A percentile compares a stretch with the other conserved stretches of the same genome.
phyloP scores from a whole-genome alignment of 1,284 basidiomycete species.

The Flammula alnicola region DNA sequence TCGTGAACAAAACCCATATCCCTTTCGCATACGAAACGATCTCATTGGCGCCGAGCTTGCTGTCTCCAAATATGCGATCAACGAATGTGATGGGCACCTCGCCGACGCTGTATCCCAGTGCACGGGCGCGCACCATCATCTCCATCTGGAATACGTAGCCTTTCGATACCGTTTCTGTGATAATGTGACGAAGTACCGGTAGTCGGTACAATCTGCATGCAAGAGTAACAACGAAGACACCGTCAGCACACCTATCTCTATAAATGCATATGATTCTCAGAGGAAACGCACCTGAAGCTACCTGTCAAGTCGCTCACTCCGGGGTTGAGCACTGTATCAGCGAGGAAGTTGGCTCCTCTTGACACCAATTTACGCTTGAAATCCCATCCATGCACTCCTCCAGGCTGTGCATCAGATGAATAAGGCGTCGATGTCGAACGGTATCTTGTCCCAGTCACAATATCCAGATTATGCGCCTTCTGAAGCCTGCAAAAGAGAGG shows the following conservation, averaged over 20 bases:
- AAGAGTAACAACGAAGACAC: background rate
- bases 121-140: constrained; percentile 89
- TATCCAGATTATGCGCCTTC: constrained; percentile 81
- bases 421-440: constrained; percentile 58
- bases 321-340: constrained; percentile 80
- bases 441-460: constrained; percentile 94
- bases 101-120: constrained; percentile 82
- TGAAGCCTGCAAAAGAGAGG: constrained; percentile 58
- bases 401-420: constrained; percentile 58
- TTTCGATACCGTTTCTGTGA: constrained; percentile 81
- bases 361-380: constrained; percentile 86
- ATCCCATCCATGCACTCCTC: constrained; percentile 91
- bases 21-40: constrained; percentile 89
- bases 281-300: constrained; percentile 71
- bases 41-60: constrained; percentile 88
- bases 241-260: background rate
- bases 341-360: constrained; percentile 86
- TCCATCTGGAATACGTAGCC: constrained; percentile 98
- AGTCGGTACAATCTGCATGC: constrained; percentile 73
- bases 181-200: constrained; percentile 80
- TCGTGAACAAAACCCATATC: constrained; percentile 79
- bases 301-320: constrained; percentile 89
- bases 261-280: background rate
- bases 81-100: constrained; percentile 95
- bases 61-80: constrained; percentile 91